Conservation (phyloP, 2,329 filamentous ascomycete species). For the Paracoccidioides lutzii region DNA sequence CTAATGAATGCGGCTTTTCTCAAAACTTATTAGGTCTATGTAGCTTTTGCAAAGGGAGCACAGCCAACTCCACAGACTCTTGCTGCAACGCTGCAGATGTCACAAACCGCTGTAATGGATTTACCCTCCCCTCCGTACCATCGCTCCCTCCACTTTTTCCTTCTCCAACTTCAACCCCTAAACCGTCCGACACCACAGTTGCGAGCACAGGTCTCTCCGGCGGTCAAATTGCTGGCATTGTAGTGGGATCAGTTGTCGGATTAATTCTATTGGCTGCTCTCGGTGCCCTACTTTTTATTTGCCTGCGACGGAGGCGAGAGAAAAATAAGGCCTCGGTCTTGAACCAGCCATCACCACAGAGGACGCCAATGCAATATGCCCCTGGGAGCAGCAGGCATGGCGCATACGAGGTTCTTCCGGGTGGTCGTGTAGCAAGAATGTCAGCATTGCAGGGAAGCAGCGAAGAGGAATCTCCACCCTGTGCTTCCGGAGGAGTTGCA, state of each 20-base stretch:
- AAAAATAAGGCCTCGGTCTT: slow-evolving; percentile 60
- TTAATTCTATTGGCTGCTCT: slow-evolving; percentile 56
- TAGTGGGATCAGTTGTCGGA: slow-evolving; percentile 65
- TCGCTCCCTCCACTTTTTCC: slow-evolving; percentile 45
- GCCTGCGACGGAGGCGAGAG: slow-evolving; percentile 44
- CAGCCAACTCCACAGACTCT: slow-evolving; percentile 83
- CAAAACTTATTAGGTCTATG: slow-evolving; percentile 64
- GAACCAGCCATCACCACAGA: slow-evolving; percentile 71
- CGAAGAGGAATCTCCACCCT: slow-evolving; percentile 43
- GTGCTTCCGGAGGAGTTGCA: slow-evolving; percentile 38
- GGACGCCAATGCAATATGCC: slow-evolving; percentile 32
- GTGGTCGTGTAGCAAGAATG: slow-evolving; percentile 88
- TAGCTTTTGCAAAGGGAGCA: slow-evolving; percentile 70
- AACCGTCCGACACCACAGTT: slow-evolving; percentile 33
- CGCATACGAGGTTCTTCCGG: slow-evolving; percentile 65
- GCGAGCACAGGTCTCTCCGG: slow-evolving; percentile 31
- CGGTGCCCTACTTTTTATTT: slow-evolving; percentile 46
- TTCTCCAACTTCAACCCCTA: slow-evolving; percentile 53
- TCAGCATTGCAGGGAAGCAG: slow-evolving; percentile 70
- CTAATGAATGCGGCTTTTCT: slow-evolving; percentile 72
- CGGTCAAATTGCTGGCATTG: slow-evolving; percentile 65
- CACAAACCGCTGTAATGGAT: slow-evolving; percentile 57
- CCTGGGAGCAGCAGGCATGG: slow-evolving; percentile 20
- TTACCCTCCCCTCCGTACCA: slow-evolving; percentile 61
- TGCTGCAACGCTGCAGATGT: slow-evolving; percentile 78